Percentiles rank a stretch among this genome's conserved stretches.
These are phyloP conservation scores for Hura crepitans DNA, from an alignment of 441 rosid species.

Conservation along the genomic window DNA sequence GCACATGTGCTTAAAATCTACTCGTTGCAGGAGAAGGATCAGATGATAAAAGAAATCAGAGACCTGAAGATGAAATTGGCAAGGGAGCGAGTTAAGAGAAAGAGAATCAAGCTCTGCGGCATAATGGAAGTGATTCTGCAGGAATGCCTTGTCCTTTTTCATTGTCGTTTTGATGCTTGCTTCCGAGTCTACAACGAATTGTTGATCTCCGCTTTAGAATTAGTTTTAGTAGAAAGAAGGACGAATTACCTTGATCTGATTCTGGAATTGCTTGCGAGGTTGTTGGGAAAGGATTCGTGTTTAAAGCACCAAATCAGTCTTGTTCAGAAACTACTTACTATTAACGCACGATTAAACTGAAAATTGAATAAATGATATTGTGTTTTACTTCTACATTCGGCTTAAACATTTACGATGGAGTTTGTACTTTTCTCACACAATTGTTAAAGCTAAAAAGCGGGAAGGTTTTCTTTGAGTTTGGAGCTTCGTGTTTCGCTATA, in stretches of 20 bases:
- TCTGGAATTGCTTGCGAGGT: background rate
- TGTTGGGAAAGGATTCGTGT: no score
- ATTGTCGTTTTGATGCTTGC: constrained; percentile 26
- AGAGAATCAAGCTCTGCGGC: constrained; percentile 28
- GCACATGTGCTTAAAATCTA: background rate
- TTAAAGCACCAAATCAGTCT: no score
- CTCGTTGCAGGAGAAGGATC: constrained; percentile 27
- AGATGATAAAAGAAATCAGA: constrained; percentile 23
- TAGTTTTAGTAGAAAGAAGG: no score
- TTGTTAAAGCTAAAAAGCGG: background rate
- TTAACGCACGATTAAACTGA: background rate
- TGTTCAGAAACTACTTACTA: background rate
- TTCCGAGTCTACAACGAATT: background rate
- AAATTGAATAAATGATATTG: background rate
- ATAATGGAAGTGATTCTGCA: constrained; percentile 33
- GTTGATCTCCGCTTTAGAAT: no score
- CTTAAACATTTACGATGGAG: background rate
- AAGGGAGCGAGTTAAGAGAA: constrained; percentile 34
- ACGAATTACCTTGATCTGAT: background rate
- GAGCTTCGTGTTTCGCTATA: background rate
- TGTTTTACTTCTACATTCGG: background rate
- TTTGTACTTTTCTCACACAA: background rate
- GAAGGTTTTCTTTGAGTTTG: background rate
- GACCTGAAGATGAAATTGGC: constrained; percentile 32
- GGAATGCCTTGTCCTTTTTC: constrained; percentile 21